These are phyloP conservation scores for Phanerochaete carnosa DNA, from an alignment of 768 basidiomycete species.

Conservation along the genomic window DNA sequence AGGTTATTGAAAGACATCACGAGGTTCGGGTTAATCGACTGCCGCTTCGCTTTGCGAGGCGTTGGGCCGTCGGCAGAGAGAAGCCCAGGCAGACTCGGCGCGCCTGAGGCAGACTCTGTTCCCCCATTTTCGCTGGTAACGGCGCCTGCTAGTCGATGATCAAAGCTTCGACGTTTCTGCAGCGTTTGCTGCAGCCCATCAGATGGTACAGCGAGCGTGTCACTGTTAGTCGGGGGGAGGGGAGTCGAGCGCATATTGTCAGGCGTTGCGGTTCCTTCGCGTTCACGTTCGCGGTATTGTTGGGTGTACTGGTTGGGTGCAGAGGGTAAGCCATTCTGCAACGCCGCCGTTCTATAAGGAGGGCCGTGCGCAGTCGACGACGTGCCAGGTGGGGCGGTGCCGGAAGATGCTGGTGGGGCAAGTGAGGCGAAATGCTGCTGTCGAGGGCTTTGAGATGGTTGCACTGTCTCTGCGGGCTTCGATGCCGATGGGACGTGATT, in stretches of 20 bases:
- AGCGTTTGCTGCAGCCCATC: constrained; percentile 9
- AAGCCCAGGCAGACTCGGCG: constrained; percentile 14
- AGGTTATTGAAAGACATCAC: constrained; percentile 29
- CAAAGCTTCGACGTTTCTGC: constrained; percentile 41
- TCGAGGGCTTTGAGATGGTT: not conserved
- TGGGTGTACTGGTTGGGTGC: constrained; percentile 11
- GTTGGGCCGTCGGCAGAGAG: constrained; percentile 25
- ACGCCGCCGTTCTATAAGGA: constrained; percentile 7
- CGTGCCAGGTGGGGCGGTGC: not conserved
- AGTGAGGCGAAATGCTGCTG: not conserved
- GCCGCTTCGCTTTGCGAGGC: constrained; percentile 41
- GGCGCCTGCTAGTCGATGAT: constrained; percentile 39
- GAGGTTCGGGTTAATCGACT: constrained; percentile 54
- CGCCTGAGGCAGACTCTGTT: constrained; percentile 5
- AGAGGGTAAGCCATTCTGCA: constrained; percentile 17
- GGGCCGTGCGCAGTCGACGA: not conserved
- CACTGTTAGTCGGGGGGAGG: constrained; percentile 13
- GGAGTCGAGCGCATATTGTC: constrained; percentile 18
- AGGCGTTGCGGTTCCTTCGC: not conserved
- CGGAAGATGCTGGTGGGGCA: not conserved
- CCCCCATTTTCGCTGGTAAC: not conserved
- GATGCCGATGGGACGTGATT: not conserved
- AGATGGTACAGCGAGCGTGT: constrained; percentile 17
- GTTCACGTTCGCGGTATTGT: not conserved
- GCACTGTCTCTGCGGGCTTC: not conserved